A percentile compares a stretch with the other conserved stretches of the same genome.
phyloP scores from a whole-genome alignment of 2,329 filamentous ascomycete genomes.

The Beauveria australis region DNA sequence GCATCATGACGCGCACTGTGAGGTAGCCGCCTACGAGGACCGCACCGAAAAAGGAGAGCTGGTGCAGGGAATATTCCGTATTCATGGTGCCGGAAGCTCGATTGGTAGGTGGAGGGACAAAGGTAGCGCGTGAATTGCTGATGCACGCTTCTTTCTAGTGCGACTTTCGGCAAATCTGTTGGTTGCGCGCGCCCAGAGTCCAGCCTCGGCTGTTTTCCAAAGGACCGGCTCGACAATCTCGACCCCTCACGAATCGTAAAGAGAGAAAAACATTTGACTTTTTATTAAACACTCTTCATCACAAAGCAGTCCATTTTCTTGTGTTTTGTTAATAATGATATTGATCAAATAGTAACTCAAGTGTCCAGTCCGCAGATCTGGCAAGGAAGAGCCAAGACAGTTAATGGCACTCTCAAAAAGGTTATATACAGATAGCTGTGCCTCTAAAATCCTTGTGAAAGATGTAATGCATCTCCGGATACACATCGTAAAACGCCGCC shows the following conservation, averaged over 20 bases:
- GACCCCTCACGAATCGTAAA: neutral
- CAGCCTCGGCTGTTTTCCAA: neutral
- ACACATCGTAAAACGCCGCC: neutral
- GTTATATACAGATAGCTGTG: neutral
- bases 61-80: neutral
- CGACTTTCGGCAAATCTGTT: neutral
- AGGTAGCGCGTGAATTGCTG: neutral
- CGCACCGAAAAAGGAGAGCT: neutral
- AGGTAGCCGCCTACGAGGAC: neutral
- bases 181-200: neutral
- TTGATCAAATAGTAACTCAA: neutral
- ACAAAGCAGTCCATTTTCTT: too few relatives aligned
- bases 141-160: neutral
- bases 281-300: neutral
- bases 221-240: neutral
- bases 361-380: neutral
- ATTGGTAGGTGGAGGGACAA: too few relatives aligned
- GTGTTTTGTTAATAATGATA: neutral
- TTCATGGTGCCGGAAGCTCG: neutral
- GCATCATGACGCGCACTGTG: neutral
- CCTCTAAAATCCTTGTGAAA: neutral
- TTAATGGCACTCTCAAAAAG: neutral
- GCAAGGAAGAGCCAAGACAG: neutral
- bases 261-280: neutral
- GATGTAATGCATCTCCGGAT: neutral